Evolutionary conservation across 2,329 filamentous ascomycete genomes (phyloP), one percentile per base, ranked within the genome.

Genomic region (Aspergillus sp.): DNA sequence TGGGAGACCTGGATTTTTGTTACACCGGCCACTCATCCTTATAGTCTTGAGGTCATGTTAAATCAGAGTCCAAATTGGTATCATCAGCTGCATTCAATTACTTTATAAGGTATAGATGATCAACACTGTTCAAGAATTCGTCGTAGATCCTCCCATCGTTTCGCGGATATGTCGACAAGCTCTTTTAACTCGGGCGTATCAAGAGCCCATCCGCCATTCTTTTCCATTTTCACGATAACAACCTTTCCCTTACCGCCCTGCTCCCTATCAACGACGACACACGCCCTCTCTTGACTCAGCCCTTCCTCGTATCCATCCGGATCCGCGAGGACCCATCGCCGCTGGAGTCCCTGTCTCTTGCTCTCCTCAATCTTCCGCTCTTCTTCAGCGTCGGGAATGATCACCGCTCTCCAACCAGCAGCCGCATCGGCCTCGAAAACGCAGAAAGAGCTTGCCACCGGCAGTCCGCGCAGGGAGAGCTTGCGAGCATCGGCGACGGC

Each of bases 261-360:
- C 33, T 65, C 59, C 50, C 64, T 66, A 66, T 93, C 88, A n/a
- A 96, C 83, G 45, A 94, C 85, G 32, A 96, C 76, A 2, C 86
- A 92, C n/a, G 94, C 77, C n/a, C 74, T 81, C 78, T 99, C 94
- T 55, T 85, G 79, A 66, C 90, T 95, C 41, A 95, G 73, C 8
- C 82, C 83, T 75, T 97, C 94, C 75, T 99, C 94, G 61, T 95
- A 87, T 19, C 85, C 83, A 74, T 99, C 94, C 2, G 90, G 90
- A 73, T 99, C 94, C 6, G 88, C 83, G 52, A 99, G 73, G 2
- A 96, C 76, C 90, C 91, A 95, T 55, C 66, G 62, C 60, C 63
- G 65, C 54, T 65, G 63, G 47, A 65, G 67, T 50, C 61, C 65
- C 47, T 63, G 65, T 58, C 67, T 69, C 54, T 59, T 63, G 50